These are phyloP conservation scores for Fusarium sp. DNA, from an alignment of 2,329 filamentous ascomycete species.

Conservation along the genomic window DNA sequence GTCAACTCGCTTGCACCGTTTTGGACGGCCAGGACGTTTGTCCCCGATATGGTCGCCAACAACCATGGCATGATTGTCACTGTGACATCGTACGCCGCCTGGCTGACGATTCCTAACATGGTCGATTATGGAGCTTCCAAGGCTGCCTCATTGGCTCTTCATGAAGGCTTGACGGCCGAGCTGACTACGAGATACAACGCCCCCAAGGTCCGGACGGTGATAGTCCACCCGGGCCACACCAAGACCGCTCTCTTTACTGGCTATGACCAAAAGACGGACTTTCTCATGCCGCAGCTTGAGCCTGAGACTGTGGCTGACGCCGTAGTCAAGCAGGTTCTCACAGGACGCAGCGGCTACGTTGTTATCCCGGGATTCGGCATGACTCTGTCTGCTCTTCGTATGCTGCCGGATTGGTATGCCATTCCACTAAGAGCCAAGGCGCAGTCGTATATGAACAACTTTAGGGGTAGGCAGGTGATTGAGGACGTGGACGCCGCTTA, in stretches of 20 bases:
- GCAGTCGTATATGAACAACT: constrained; percentile 54
- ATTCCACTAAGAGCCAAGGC: constrained; percentile 57
- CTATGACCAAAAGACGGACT: constrained; percentile 62
- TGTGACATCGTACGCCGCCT: constrained; percentile 70
- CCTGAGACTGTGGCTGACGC: constrained; percentile 55
- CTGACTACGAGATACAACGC: constrained; percentile 67
- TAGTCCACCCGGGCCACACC: constrained; percentile 63
- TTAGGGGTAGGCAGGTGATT: constrained; percentile 58
- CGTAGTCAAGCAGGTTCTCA: constrained; percentile 59
- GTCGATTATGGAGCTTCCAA: constrained; percentile 74
- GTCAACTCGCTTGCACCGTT: constrained; percentile 75
- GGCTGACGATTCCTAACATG: constrained; percentile 66
- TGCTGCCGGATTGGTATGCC: constrained; percentile 70
- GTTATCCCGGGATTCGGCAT: constrained; percentile 55
- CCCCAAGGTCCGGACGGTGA: constrained; percentile 69
- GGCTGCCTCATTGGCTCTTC: constrained; percentile 70
- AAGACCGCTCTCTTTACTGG: constrained; percentile 50
- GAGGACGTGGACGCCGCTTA: constrained; percentile 54
- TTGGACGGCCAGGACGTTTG: constrained; percentile 70
- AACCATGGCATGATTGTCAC: constrained; percentile 79
- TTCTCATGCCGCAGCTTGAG: constrained; percentile 48
- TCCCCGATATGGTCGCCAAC: constrained; percentile 67
- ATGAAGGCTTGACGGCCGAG: constrained; percentile 69
- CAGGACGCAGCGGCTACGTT: constrained; percentile 57
- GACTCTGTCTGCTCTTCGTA: constrained; percentile 55